Evolutionary conservation across 2,329 filamentous ascomycete species (phyloP), one percentile per base, ranked within the genome.

Genomic region (Colletotrichum coccodes): DNA sequence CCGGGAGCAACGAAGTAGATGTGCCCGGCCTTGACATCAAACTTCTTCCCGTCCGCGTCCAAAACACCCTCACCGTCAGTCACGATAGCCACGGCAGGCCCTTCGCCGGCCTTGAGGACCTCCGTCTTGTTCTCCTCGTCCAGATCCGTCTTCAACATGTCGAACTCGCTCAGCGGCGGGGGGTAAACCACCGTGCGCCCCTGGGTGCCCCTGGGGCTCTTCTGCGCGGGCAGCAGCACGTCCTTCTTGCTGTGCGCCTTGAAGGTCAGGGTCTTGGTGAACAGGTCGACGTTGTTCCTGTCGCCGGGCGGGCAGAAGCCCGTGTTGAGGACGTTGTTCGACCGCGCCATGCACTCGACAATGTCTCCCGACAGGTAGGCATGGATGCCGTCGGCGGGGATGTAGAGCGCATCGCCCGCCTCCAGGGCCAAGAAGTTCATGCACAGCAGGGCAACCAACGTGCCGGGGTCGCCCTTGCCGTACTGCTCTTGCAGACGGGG

Each of bases 281-380:
- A 94, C 32, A 90, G 76, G 21, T 92, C 89, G 28, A 90, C 82
- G 49, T 83, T 88, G 74, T 92, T 86, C 14, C 91, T 84, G 53
- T 92, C 89, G 0, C 88, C 86, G 1, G 83, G 83, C 0, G 92
- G 91, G 72, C 91, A 94, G 82, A 95, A 93, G 0, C 92, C 92
- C 0, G 88, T 89, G 77, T 92, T 93, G 57, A 94, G 83, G 2
- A 94, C 91, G 66, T 94, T 93, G 81, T 94, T 90, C 23, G 86
- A 90, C 8, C 91, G 86, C 1, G 92, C 92, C 92, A 94, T 94
- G 79, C 91, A 94, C 78, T 94, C 92, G 73, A 94, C 89, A 59
- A 94, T 93, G 75, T 94, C 89, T 3, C 92, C 92, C 4, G 86
- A 86, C 0, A 94, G 82, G 75, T 93, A 94, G 0, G 91, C 91